Percentiles rank a stretch among this genome's conserved stretches.
phyloP scores from a whole-genome alignment of 2,329 filamentous ascomycete genomes.

The Venturia asperata region DNA sequence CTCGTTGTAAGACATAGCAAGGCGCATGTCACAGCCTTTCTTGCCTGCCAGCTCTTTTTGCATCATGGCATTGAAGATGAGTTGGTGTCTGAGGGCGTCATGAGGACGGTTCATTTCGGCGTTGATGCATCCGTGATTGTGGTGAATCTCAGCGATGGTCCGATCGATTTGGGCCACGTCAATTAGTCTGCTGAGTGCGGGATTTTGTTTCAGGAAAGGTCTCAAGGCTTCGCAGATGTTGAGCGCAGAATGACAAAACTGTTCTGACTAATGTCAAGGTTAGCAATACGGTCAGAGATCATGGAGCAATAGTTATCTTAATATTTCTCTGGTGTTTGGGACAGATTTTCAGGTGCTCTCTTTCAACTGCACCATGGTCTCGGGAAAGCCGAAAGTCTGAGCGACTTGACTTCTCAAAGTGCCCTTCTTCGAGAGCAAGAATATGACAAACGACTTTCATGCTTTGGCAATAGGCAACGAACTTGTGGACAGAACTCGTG shows the following conservation, averaged over 20 bases:
- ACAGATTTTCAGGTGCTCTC: background rate
- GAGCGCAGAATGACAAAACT: conserved; percentile 20
- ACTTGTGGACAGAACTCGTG: background rate
- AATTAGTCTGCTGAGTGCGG: background rate
- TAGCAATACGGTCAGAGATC: background rate
- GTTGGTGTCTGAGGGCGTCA: conserved; percentile 21
- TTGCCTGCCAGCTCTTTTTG: conserved; percentile 4
- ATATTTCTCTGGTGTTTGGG: background rate
- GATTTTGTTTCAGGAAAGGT: background rate
- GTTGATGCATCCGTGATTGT: conserved; percentile 23
- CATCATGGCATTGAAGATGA: conserved; percentile 22
- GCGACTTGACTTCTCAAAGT: too few relatives aligned
- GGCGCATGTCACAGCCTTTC: conserved; percentile 18
- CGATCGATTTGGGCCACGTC: conserved; percentile 18
- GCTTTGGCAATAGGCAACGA: background rate
- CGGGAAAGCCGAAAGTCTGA: background rate
- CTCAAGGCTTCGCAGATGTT: conserved; percentile 21
- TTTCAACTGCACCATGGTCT: background rate
- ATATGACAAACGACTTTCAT: too few relatives aligned
- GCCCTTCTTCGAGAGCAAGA: too few relatives aligned
- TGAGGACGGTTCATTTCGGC: conserved; percentile 22
- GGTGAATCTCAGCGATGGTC: conserved; percentile 21
- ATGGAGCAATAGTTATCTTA: background rate
- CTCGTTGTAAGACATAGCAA: conserved; percentile 24
- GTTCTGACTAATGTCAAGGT: conserved; percentile 13